These are phyloP conservation scores for Mortierella alpina DNA, from an alignment of 192 early-diverging fungal genomes.

Conservation along the genomic window DNA sequence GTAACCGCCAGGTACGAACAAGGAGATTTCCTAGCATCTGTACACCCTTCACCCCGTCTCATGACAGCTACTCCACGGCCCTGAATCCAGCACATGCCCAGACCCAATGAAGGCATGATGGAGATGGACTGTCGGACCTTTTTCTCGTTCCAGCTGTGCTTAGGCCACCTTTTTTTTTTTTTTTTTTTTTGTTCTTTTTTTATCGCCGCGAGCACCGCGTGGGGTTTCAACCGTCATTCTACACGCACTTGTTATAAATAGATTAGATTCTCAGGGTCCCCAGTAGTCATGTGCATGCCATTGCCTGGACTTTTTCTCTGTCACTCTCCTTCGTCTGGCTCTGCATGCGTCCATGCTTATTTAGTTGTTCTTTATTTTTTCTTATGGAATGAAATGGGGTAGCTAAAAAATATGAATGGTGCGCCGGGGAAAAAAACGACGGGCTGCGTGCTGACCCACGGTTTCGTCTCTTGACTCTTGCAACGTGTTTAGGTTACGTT, in stretches of 20 bases:
- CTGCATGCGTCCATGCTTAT: neutral
- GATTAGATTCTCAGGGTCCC: slow-evolving; percentile 6
- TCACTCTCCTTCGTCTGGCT: neutral
- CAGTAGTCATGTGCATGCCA: too few species aligned
- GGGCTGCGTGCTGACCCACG: neutral
- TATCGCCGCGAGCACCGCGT: neutral
- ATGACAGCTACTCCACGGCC: neutral
- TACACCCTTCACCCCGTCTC: neutral
- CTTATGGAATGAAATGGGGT: too few species aligned
- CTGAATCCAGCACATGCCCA: neutral
- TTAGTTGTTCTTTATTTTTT: neutral
- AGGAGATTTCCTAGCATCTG: too few species aligned
- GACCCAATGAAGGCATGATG: neutral
- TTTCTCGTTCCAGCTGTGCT: neutral
- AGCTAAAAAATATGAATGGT: neutral
- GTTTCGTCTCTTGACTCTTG: neutral
- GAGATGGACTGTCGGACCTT: neutral
- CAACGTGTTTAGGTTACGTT: slow-evolving; percentile 80
- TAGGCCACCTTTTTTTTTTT: neutral
- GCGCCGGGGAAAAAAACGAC: neutral
- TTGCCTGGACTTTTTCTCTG: too few species aligned
- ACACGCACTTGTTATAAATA: slow-evolving; percentile 1
- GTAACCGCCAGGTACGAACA: slow-evolving; percentile 85
- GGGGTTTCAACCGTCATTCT: slow-evolving; percentile 4
- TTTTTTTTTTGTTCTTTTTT: neutral